Evolutionary conservation across 345 rosid species (phyloP), one percentile per base, ranked within the genome.

Genomic region (Moringa oleifera): DNA sequence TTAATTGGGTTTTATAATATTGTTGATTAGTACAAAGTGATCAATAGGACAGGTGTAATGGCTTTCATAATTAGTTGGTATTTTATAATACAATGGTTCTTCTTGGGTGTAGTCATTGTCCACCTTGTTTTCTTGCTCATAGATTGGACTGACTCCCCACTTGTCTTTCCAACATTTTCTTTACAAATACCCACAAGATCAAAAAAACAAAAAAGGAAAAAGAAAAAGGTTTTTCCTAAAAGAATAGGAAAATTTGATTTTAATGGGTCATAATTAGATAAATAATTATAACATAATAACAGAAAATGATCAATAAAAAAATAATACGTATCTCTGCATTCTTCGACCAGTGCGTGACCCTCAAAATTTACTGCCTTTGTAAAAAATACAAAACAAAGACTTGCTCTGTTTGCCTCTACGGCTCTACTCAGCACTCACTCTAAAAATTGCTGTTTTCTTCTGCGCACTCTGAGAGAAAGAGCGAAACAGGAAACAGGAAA

Each of bases 101-200:
- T 41, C 12, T 67, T 63, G 69, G 65, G 37, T 33, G 5, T 33
- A 33, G 37, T 33, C n/a, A n/a, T n/a, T n/a, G n/a, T n/a, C 53
- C 28, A 49, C 51, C 18, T 33, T 6, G 28, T 22, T 36, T 61
- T 51, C 23, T 52, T 37, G 75, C 50, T 62, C 45, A 6, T 62
- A 57, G 52, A 61, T 61, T 61, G 55, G 61, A 61, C 66, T 18
- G 33, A 61, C 52, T 56, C 33, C 62, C 70, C 71, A 51, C 54
- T 57, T 36, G 51, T 66, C 37, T 25, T 61, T 21, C 71, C 55
- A 53, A 24, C 50, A 15, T 60, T 47, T 28, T 8, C 12, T 55
- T 56, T 62, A 47, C 28, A 23, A 49, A 51, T 11, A 25, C 20
- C 59, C 64, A 20, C 20, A 21, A 53, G 20, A 53, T 53, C 21